Percentiles rank a stretch among this genome's conserved stretches.
Evolutionary conservation across 75 land plant species (phyloP).

Genomic region (Chamaecyparis obtusa): DNA sequence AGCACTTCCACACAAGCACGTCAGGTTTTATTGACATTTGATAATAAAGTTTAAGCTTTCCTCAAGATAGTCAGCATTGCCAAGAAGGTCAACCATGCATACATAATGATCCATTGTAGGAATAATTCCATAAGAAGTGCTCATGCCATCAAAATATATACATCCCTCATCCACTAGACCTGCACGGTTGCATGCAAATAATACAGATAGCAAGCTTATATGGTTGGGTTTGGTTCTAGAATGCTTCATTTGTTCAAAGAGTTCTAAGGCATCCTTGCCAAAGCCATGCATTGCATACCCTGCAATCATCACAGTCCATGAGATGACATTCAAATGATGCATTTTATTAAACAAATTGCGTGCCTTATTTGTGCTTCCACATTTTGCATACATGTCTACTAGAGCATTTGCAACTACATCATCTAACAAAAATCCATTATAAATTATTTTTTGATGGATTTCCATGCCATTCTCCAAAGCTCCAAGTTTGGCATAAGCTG

Average conservation of each 20-base stretch:
- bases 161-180: too few relatives aligned
- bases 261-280: conserved; percentile 13
- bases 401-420: conserved; percentile 17
- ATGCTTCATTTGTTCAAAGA: neutral
- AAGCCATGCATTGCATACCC: conserved; percentile 11
- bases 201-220: too few relatives aligned
- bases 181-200: too few relatives aligned
- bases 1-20: too few relatives aligned
- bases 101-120: too few relatives aligned
- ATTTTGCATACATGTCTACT: conserved; percentile 17
- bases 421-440: conserved; percentile 4
- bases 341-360: conserved; percentile 13
- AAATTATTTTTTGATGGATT: conserved; percentile 5
- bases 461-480: conserved; percentile 13
- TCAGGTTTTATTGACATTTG: too few relatives aligned
- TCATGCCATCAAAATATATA: too few relatives aligned
- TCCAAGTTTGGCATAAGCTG: conserved; percentile 16
- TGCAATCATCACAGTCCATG: conserved; percentile 23
- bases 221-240: too few relatives aligned
- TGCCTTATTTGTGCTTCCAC: conserved; percentile 16
- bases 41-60: too few relatives aligned
- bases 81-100: too few relatives aligned
- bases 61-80: too few relatives aligned
- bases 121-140: too few relatives aligned
- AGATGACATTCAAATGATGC: conserved; percentile 5